Conservation (phyloP, 1,139 yeast genomes). For the Ashbya aceris region DNA sequence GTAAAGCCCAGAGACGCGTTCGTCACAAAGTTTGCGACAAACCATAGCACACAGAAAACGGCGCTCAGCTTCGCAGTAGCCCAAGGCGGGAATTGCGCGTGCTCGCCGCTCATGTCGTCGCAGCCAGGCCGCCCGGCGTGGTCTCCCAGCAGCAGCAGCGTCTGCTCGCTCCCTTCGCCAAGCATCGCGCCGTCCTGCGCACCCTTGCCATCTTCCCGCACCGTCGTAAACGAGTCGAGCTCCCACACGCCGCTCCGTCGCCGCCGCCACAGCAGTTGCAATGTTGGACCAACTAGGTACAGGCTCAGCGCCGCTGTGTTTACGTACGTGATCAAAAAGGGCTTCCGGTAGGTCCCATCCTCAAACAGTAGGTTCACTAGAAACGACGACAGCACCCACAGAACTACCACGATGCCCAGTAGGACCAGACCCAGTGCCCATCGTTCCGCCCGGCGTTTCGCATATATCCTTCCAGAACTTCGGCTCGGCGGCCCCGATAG, state of each 20-base stretch:
- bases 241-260: not conserved
- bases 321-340: slow-evolving; percentile 86
- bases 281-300: slow-evolving; percentile 37
- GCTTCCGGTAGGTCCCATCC: slow-evolving; percentile 65
- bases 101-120: slow-evolving; percentile 5
- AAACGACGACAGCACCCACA: slow-evolving; percentile 87
- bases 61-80: slow-evolving; percentile 58
- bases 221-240: not conserved
- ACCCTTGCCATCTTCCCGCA: slow-evolving; percentile 26
- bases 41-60: slow-evolving; percentile 84
- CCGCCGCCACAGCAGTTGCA: not conserved
- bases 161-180: slow-evolving; percentile 13
- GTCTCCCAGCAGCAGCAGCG: slow-evolving; percentile 3
- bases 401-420: slow-evolving; percentile 61
- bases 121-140: not conserved
- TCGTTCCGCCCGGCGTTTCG: no score
- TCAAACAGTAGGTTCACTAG: slow-evolving; percentile 66
- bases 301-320: slow-evolving; percentile 79
- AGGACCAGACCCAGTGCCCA: slow-evolving; percentile 76
- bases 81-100: slow-evolving; percentile 23
- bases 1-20: slow-evolving; percentile 84
- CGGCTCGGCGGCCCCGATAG: no score
- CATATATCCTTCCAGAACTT: no score
- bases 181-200: slow-evolving; percentile 4
- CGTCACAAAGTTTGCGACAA: slow-evolving; percentile 75